Evolutionary conservation across 768 basidiomycete genomes (phyloP).

Genomic region (Leccinum subtestaceum): DNA sequence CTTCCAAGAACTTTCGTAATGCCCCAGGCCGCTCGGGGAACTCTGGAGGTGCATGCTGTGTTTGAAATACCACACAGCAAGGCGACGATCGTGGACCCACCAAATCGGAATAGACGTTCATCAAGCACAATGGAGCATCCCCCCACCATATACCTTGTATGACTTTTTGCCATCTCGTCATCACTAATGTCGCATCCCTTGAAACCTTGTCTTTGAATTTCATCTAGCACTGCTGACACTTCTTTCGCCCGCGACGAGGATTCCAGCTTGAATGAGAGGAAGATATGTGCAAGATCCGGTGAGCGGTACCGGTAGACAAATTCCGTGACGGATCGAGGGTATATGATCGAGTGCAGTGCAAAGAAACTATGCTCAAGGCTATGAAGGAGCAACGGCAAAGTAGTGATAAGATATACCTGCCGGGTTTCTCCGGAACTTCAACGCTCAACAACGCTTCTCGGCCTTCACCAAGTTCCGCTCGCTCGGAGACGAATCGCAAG

Average conservation of each 20-base stretch:
- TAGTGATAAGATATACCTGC: conserved; percentile 55
- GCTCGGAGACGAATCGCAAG: conserved; percentile 95
- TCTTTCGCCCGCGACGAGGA: conserved; percentile 52
- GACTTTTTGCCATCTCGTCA: conserved; percentile 93
- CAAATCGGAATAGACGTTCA: conserved; percentile 91
- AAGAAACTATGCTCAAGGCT: conserved; percentile 61
- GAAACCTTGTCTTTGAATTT: conserved; percentile 71
- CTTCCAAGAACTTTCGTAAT: conserved; percentile 83
- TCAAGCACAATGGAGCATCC: conserved; percentile 73
- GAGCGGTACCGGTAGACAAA: conserved; percentile 91
- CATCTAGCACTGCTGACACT: conserved; percentile 58
- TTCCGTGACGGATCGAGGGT: conserved; percentile 91
- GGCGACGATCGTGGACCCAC: conserved; percentile 44
- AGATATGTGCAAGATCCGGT: conserved; percentile 73
- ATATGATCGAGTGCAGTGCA: conserved; percentile 79
- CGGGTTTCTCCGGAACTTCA: conserved; percentile 90
- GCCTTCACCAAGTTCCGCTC: conserved; percentile 95
- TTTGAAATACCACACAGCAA: conserved; percentile 2
- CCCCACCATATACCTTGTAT: conserved; percentile 92
- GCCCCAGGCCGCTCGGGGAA: conserved; percentile 96
- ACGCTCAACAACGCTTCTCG: conserved; percentile 91
- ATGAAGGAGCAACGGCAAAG: not conserved
- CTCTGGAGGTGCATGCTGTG: conserved; percentile 45
- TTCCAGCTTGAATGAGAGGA: conserved; percentile 86
- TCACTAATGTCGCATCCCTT: conserved; percentile 87